Conservation (phyloP, 768 basidiomycete species). For the Cystofilobasidium macerans region DNA sequence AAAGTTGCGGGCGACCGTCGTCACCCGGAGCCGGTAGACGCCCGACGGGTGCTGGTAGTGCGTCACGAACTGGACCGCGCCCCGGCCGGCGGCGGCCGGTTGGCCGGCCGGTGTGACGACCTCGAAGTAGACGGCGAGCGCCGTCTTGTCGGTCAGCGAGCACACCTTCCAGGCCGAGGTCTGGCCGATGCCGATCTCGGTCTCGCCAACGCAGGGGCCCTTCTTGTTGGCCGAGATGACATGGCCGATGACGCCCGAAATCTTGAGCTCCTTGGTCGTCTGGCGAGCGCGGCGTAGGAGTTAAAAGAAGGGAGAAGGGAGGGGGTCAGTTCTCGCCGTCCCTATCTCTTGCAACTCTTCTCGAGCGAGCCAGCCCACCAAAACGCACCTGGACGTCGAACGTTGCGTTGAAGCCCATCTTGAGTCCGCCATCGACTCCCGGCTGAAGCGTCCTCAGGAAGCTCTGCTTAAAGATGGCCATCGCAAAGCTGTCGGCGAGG, state of each 20-base stretch:
- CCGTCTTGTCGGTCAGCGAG: slow-evolving; percentile 71
- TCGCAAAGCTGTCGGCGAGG: slow-evolving; percentile 90
- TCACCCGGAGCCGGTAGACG: slow-evolving; percentile 90
- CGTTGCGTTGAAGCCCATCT: slow-evolving; percentile 98
- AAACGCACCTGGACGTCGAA: slow-evolving; percentile 80
- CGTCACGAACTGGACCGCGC: slow-evolving; percentile 94
- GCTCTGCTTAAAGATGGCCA: slow-evolving; percentile 96
- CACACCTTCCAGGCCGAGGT: slow-evolving; percentile 99
- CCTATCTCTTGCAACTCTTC: neutral
- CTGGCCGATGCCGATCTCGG: slow-evolving; percentile 96
- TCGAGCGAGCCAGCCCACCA: neutral
- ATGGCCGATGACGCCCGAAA: slow-evolving; percentile 94
- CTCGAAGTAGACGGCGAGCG: slow-evolving; percentile 91
- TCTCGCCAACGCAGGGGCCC: slow-evolving; percentile 91
- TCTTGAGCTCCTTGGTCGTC: slow-evolving; percentile 98
- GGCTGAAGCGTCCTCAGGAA: slow-evolving; percentile 88
- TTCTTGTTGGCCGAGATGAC: slow-evolving; percentile 97
- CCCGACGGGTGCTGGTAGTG: slow-evolving; percentile 97
- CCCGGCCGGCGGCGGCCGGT: slow-evolving; percentile 70
- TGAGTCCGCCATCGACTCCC: slow-evolving; percentile 78
- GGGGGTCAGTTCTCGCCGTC: neutral
- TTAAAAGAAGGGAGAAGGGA: neutral
- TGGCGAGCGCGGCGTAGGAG: slow-evolving; percentile 41
- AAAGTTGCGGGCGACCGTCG: slow-evolving; percentile 93
- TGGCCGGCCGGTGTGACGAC: slow-evolving; percentile 88